phyloP scores from a whole-genome alignment of 208 protist species.

The Tritrichomonas foetus region DNA sequence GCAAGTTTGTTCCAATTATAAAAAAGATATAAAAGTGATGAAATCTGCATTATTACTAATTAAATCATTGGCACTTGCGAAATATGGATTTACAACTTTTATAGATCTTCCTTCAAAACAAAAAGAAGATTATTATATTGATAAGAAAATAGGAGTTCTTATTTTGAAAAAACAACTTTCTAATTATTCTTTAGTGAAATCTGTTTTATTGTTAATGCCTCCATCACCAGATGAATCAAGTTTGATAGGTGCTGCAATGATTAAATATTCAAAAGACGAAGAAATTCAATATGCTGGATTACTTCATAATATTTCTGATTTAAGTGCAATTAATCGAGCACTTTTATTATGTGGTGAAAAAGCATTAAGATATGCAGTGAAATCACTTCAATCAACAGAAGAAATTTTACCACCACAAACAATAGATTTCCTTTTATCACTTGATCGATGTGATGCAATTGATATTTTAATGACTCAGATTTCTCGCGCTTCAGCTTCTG shows the following conservation, averaged over 20 bases:
- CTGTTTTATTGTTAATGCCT: background rate
- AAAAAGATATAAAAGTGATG: background rate
- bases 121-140: background rate
- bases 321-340: background rate
- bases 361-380: background rate
- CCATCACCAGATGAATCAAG: background rate
- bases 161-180: background rate
- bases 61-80: background rate
- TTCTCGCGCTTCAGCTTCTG: background rate
- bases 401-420: background rate
- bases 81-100: background rate
- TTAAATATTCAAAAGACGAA: background rate
- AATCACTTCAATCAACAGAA: background rate
- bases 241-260: background rate
- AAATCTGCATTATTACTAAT: background rate
- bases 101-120: background rate
- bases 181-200: background rate
- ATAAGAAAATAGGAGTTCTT: background rate
- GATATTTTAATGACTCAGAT: background rate
- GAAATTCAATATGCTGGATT: background rate
- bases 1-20: background rate
- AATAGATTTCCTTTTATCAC: background rate
- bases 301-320: background rate
- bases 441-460: background rate
- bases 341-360: background rate